Evolutionary conservation across 306 rosid genomes (phyloP).

Genomic region (Sophora flavescens): DNA sequence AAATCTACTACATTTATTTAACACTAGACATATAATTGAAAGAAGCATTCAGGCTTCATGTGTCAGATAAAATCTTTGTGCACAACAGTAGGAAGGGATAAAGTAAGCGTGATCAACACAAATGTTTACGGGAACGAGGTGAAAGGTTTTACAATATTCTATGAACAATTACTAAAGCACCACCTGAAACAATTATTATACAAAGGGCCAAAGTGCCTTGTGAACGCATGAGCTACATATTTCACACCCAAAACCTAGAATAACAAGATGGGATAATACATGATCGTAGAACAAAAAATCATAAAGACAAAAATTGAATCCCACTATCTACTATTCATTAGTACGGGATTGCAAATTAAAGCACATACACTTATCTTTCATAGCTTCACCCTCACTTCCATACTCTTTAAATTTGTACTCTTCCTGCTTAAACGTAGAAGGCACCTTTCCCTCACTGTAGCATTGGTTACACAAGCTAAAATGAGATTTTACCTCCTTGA

Average conservation of each 20-base stretch:
- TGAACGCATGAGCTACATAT: conserved; percentile 60
- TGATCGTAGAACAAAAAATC: conserved; percentile 37
- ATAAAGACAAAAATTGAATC: conserved; percentile 34
- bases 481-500: conserved; percentile 86
- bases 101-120: conserved; percentile 38
- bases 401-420: conserved; percentile 93
- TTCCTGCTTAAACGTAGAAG: conserved; percentile 87
- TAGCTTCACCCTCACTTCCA: conserved; percentile 77
- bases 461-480: conserved; percentile 94
- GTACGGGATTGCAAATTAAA: conserved; percentile 69
- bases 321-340: conserved; percentile 62
- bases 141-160: conserved; percentile 45
- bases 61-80: conserved; percentile 16
- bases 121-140: conserved; percentile 13
- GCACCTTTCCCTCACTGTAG: conserved; percentile 98
- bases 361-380: conserved; percentile 91
- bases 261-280: conserved; percentile 55
- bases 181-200: conserved; percentile 60
- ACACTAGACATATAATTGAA: neutral
- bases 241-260: conserved; percentile 77
- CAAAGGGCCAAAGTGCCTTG: conserved; percentile 54
- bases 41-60: conserved; percentile 1
- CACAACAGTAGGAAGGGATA: conserved; percentile 26
- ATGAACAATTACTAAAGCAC: conserved; percentile 52
- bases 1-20: neutral